Evolutionary conservation across 2,329 filamentous ascomycete species (phyloP), one percentile per base, ranked within the genome.

Genomic region (Clarireedia monteithiana): DNA sequence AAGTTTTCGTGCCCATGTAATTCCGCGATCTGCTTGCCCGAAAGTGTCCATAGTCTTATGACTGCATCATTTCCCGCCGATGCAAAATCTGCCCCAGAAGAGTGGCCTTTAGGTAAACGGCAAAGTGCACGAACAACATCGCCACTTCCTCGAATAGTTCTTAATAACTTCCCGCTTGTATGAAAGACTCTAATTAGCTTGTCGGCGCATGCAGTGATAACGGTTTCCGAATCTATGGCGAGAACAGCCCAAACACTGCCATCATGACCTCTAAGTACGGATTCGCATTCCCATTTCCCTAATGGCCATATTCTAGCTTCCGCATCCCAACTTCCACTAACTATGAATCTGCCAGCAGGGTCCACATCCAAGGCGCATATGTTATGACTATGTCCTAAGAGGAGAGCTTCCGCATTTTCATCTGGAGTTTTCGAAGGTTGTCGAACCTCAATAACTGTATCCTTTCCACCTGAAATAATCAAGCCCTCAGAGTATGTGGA

Each of bases 241-340:
- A 97, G 72, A 4, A 96, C 91, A n/a, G 86, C 86, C 92, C 91
- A 97, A 14, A 99, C 91, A 50, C 86, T 86, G 40, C 82, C 88
- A 55, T 86, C 81, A 67, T 96, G 91, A 5, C 89, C 91, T 47
- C 82, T 74, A 17, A 99, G 76, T 48, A 86, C 75, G 34, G 84
- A 73, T 61, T 88, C 82, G 9, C 82, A 82, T 67, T 95, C 90
- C 89, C 92, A 96, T 62, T 86, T 91, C 42, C 82, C 82, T n/a
- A 94, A 75, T 60, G 79, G 80, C 94, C 94, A 99, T 52, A 97
- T 75, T 54, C 90, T 85, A 27, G 90, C 91, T 61, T 91, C 87
- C 30, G 83, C 83, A 71, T 99, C 94, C 94, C 94, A 99, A 65
- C 91, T 89, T 34, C 92, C 94, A 62, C 92, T 97, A 48, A 96